Conservation (phyloP, 1,284 basidiomycete genomes). For the Vanrija humicola region DNA sequence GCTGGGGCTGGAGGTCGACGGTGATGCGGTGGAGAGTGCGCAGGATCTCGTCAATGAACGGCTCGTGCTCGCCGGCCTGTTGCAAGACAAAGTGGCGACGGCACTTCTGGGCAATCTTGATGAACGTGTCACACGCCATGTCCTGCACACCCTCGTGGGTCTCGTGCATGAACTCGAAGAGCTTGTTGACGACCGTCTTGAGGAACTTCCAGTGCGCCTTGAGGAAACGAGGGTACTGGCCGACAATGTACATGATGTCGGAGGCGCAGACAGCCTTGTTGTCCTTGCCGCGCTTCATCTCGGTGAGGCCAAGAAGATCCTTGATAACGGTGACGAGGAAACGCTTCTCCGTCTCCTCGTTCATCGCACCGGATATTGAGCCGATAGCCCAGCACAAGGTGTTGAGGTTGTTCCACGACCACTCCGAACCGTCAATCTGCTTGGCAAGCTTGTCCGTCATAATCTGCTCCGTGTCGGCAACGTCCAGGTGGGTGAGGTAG, state of each 20-base stretch:
- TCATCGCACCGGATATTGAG: constrained; percentile 99
- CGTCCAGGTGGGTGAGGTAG: constrained; percentile 96
- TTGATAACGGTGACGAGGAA: constrained; percentile 99
- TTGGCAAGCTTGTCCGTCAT: constrained; percentile 94
- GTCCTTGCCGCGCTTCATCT: constrained; percentile 99
- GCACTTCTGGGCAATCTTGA: constrained; percentile 99
- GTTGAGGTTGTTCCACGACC: constrained; percentile 99
- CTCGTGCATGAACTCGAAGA: constrained; percentile 99
- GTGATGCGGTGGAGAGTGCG: constrained; percentile 90
- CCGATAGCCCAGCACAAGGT: constrained; percentile 99
- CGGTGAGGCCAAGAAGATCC: constrained; percentile 90
- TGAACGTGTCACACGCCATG: constrained; percentile 99
- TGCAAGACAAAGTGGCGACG: constrained; percentile 98
- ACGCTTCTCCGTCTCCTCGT: constrained; percentile 97
- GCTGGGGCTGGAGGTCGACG: constrained; percentile 88
- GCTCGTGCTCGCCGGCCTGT: constrained; percentile 94
- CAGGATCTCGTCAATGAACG: constrained; percentile 97
- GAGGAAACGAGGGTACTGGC: constrained; percentile 98
- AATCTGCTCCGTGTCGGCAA: constrained; percentile 92
- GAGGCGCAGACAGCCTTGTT: constrained; percentile 99
- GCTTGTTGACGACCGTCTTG: constrained; percentile 99
- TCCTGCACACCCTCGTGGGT: constrained; percentile 99
- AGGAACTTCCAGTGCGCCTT: constrained; percentile 99
- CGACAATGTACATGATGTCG: constrained; percentile 99
- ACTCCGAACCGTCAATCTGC: constrained; percentile 96